Evolutionary conservation across 148 eudicot genomes (phyloP).

Genomic region (Rhododendron vialii): DNA sequence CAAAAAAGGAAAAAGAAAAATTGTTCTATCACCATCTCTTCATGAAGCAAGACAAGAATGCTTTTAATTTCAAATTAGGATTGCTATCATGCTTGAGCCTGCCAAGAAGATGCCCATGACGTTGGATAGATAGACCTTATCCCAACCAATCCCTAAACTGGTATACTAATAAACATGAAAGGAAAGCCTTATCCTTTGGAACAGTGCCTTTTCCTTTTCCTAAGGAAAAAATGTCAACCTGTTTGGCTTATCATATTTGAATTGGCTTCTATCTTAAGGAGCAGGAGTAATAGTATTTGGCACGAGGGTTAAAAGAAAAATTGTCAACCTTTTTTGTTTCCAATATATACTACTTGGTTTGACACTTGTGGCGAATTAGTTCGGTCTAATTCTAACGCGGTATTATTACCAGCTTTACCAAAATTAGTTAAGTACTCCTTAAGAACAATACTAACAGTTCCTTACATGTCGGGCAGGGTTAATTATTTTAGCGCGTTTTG

Average conservation of each 20-base stretch:
- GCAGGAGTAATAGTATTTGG: neutral
- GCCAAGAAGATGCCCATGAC: neutral
- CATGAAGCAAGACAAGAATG: neutral
- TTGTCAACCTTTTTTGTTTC: neutral
- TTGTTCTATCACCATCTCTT: neutral
- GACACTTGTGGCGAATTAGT: neutral
- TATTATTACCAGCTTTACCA: neutral
- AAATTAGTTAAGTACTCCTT: no score
- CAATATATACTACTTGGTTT: neutral
- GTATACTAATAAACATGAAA: neutral
- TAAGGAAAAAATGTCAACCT: neutral
- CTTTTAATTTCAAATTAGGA: neutral
- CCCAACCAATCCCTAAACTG: neutral
- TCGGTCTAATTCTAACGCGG: neutral
- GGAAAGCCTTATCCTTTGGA: constrained; percentile 5
- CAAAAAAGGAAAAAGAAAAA: neutral
- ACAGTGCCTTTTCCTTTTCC: no score
- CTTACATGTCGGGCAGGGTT: neutral
- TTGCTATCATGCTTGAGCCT: neutral
- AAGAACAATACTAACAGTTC: no score
- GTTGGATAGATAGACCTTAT: neutral
- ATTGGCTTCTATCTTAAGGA: neutral
- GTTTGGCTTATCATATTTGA: neutral
- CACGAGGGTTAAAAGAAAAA: neutral
- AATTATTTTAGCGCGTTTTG: neutral